Percentiles rank a stretch among this genome's conserved stretches.
phyloP scores from a whole-genome alignment of 768 basidiomycete species.

The Boletus vermiculosoides region DNA sequence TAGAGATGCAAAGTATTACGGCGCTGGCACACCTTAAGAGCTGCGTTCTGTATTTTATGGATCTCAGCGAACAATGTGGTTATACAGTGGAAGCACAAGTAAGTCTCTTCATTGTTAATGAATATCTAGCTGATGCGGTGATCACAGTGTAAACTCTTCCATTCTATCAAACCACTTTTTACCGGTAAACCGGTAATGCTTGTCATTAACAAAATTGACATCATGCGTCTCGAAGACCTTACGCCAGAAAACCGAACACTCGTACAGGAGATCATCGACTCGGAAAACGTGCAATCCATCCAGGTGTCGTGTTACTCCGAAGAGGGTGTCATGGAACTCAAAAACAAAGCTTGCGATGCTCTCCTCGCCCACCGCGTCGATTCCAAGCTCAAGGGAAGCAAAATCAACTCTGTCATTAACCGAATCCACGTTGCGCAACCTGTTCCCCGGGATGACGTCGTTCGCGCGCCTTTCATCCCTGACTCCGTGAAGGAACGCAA shows the following conservation, averaged over 20 bases:
- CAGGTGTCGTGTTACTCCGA: conserved; percentile 95
- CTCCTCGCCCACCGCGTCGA: conserved; percentile 95
- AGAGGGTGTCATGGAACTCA: conserved; percentile 96
- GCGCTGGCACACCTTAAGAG: conserved; percentile 94
- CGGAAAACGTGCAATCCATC: conserved; percentile 68
- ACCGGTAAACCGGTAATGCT: conserved; percentile 88
- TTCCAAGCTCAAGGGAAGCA: conserved; percentile 87
- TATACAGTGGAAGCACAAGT: conserved; percentile 97
- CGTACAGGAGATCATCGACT: conserved; percentile 83
- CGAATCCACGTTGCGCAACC: conserved; percentile 95
- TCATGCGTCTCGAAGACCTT: conserved; percentile 85
- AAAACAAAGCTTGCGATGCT: conserved; percentile 93
- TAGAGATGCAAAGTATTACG: conserved; percentile 99
- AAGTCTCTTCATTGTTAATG: conserved; percentile 21
- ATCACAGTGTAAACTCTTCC: conserved; percentile 91
- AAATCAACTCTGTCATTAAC: conserved; percentile 91
- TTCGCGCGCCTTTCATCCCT: conserved; percentile 86
- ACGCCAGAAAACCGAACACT: conserved; percentile 69
- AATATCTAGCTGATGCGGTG: background rate
- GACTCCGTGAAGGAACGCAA: conserved; percentile 71
- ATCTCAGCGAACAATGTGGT: conserved; percentile 96
- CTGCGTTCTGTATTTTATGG: conserved; percentile 98
- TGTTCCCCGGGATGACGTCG: conserved; percentile 85
- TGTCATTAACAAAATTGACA: conserved; percentile 98
- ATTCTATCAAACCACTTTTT: conserved; percentile 98